Conservation (phyloP, 2,329 filamentous ascomycete genomes). For the Paecilomyces sp. region DNA sequence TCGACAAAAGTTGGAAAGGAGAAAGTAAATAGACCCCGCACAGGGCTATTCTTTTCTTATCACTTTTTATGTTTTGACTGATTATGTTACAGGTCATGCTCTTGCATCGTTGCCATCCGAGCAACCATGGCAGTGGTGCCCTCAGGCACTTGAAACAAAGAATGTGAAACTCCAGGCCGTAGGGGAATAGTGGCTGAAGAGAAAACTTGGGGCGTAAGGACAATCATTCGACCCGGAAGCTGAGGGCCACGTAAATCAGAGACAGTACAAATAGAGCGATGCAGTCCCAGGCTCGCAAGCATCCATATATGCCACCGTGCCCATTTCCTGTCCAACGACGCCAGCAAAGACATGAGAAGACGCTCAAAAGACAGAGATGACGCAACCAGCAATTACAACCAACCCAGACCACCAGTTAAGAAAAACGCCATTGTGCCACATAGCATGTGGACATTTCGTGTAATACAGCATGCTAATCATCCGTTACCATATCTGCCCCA, state of each 20-base stretch:
- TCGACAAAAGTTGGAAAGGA: background rate
- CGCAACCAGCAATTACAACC: background rate
- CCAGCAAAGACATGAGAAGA: background rate
- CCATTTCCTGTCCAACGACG: background rate
- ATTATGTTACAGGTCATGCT: background rate
- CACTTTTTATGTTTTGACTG: background rate
- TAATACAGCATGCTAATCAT: background rate
- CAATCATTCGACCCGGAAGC: background rate
- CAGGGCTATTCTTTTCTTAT: background rate
- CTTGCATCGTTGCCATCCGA: background rate
- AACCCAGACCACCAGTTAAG: background rate
- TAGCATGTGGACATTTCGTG: background rate
- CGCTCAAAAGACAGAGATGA: background rate
- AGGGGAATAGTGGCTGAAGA: background rate
- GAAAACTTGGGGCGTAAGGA: background rate
- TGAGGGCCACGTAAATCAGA: background rate
- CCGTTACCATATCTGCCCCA: background rate
- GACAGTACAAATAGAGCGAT: background rate
- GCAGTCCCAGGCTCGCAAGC: background rate
- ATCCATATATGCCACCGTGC: background rate
- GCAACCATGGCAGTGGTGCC: background rate
- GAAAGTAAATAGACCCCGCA: background rate
- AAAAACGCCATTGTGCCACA: background rate
- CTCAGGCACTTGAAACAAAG: background rate
- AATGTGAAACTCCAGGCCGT: conserved; percentile 1